These are phyloP conservation scores for Colletotrichum endophyticum DNA, from an alignment of 2,329 filamentous ascomycete species.

Conservation along the genomic window DNA sequence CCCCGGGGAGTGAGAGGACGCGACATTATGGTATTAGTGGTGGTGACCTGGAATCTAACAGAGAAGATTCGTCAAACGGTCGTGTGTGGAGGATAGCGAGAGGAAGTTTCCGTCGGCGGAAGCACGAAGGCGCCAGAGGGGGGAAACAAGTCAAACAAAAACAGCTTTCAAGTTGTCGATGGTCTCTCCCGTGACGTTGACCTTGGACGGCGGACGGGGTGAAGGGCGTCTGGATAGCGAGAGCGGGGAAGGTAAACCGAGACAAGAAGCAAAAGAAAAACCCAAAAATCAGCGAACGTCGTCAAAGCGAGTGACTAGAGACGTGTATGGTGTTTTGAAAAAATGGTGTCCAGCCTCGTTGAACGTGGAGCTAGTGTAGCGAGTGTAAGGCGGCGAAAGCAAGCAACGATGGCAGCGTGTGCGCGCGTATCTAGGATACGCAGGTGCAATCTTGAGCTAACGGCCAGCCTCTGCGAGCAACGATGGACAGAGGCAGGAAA, in stretches of 20 bases:
- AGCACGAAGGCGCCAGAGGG: neutral
- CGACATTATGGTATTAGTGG: slow-evolving; percentile 13
- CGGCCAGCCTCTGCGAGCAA: neutral
- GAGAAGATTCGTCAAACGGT: neutral
- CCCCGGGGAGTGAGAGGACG: slow-evolving; percentile 2
- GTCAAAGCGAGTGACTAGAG: slow-evolving; percentile 4
- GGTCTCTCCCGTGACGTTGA: neutral
- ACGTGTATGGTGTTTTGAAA: neutral
- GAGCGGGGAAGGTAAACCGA: neutral
- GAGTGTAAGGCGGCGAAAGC: neutral
- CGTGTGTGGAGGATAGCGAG: neutral
- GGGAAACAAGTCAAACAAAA: neutral
- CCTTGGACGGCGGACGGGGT: neutral
- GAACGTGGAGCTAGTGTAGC: neutral
- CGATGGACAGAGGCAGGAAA: neutral
- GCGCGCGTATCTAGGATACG: neutral
- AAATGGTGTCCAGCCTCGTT: neutral
- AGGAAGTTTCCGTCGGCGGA: neutral
- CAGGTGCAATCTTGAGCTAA: neutral
- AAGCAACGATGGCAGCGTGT: neutral
- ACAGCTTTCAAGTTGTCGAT: neutral
- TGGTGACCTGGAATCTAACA: neutral
- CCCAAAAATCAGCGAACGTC: neutral
- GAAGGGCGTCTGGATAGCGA: neutral
- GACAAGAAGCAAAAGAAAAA: neutral